Evolutionary conservation across 805 yeast genomes (phyloP).

Genomic region (Ogataea glucozyma): DNA sequence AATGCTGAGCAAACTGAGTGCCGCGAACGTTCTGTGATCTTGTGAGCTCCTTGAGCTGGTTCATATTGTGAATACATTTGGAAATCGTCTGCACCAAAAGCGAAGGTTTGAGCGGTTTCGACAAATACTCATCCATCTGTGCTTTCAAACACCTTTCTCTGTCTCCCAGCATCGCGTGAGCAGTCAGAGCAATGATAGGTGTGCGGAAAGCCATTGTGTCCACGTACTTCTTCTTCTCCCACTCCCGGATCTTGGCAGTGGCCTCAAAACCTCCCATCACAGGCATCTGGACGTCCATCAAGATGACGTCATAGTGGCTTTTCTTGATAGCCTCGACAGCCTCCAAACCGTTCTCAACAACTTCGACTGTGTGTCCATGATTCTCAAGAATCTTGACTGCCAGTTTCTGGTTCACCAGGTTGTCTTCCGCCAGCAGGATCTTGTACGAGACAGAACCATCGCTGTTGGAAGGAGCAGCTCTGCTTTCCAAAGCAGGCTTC

Average conservation of each 20-base stretch:
- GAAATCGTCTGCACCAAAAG: conserved; percentile 80
- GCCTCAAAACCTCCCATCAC: conserved; percentile 96
- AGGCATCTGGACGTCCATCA: conserved; percentile 96
- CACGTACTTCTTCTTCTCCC: conserved; percentile 81
- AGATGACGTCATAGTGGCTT: conserved; percentile 72
- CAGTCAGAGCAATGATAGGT: conserved; percentile 87
- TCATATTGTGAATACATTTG: conserved; percentile 74
- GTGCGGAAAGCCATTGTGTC: conserved; percentile 71
- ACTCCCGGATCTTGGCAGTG: conserved; percentile 79
- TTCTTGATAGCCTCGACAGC: conserved; percentile 75
- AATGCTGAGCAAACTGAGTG: conserved; percentile 43
- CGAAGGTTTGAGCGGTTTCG: conserved; percentile 85
- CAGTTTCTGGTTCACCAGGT: conserved; percentile 81
- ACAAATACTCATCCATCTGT: conserved; percentile 89
- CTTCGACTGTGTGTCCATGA: conserved; percentile 80
- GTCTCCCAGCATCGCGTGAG: conserved; percentile 94
- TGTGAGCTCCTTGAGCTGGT: conserved; percentile 59
- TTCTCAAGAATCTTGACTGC: conserved; percentile 85
- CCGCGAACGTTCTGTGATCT: conserved; percentile 44
- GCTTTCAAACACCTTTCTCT: conserved; percentile 83
- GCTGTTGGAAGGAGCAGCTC: conserved; percentile 75
- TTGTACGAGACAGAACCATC: conserved; percentile 77
- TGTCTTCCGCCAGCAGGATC: conserved; percentile 82
- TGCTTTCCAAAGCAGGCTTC: conserved; percentile 81
- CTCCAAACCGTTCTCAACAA: conserved; percentile 83